Evolutionary conservation across 2,329 filamentous ascomycete species (phyloP).

Genomic region (Pseudocercospora pini-densiflorae): DNA sequence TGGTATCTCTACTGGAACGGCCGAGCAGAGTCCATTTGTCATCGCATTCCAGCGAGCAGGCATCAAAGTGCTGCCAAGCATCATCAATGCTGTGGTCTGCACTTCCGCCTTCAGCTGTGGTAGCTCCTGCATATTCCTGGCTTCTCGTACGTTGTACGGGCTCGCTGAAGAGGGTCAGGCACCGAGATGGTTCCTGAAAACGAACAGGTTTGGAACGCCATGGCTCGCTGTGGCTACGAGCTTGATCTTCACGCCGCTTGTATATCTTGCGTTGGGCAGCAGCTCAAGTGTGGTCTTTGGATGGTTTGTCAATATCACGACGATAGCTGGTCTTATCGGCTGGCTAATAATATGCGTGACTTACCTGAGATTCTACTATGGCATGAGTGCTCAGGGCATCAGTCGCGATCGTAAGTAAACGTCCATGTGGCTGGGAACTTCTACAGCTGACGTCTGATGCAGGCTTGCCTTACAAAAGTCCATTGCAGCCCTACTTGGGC

Average conservation of each 20-base stretch:
- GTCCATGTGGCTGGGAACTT: too few relatives aligned
- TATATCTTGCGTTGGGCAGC: conserved; percentile 23
- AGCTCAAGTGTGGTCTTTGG: conserved; percentile 25
- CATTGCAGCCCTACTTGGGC: conserved; percentile 58
- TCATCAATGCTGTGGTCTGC: conserved; percentile 73
- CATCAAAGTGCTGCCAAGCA: conserved; percentile 63
- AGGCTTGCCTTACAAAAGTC: conserved; percentile 46
- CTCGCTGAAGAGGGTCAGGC: conserved; percentile 56
- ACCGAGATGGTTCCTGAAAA: conserved; percentile 53
- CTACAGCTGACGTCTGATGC: background rate
- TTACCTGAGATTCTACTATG: conserved; percentile 24
- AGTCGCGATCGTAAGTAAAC: conserved; percentile 16
- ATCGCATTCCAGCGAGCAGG: conserved; percentile 66
- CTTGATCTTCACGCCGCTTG: conserved; percentile 24
- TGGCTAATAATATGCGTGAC: conserved; percentile 27
- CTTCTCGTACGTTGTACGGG: conserved; percentile 55
- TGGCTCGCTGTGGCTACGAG: conserved; percentile 21
- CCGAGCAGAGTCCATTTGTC: conserved; percentile 65
- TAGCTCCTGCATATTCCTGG: conserved; percentile 65
- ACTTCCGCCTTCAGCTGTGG: conserved; percentile 25
- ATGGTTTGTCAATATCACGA: conserved; percentile 29
- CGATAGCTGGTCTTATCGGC: conserved; percentile 23
- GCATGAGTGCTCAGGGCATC: conserved; percentile 19
- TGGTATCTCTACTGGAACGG: conserved; percentile 37
- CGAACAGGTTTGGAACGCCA: conserved; percentile 24